Percentiles rank a stretch among this genome's conserved stretches.
phyloP scores from a whole-genome alignment of 495 filamentous ascomycete genomes.

The Penicillium atrosanguineum region DNA sequence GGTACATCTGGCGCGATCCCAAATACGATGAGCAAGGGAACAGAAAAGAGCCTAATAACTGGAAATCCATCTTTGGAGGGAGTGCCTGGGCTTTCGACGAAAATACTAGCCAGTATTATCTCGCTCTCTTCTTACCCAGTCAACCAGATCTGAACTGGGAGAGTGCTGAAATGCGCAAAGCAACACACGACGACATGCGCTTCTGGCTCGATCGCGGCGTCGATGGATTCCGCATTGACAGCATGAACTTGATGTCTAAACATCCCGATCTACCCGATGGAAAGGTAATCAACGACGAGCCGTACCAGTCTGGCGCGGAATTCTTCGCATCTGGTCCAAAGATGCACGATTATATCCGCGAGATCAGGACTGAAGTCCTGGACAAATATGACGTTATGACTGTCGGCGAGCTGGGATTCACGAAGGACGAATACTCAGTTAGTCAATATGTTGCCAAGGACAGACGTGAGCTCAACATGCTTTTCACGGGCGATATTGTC shows the following conservation, averaged over 20 bases:
- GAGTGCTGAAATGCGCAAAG: slow-evolving; percentile 36
- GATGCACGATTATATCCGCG: slow-evolving; percentile 48
- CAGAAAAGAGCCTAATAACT: slow-evolving; percentile 57
- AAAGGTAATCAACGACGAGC: slow-evolving; percentile 15
- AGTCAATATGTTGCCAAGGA: slow-evolving; percentile 44
- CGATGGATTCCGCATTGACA: slow-evolving; percentile 49
- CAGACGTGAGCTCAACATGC: slow-evolving; percentile 43
- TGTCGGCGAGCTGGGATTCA: slow-evolving; percentile 62
- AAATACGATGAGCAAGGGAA: slow-evolving; percentile 46
- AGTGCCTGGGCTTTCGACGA: slow-evolving; percentile 44
- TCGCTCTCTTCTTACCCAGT: slow-evolving; percentile 40
- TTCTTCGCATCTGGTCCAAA: slow-evolving; percentile 49
- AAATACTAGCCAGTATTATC: slow-evolving; percentile 40
- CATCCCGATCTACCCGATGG: slow-evolving; percentile 34
- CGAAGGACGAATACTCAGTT: slow-evolving; percentile 37
- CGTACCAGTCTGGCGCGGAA: slow-evolving; percentile 39
- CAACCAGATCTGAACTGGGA: slow-evolving; percentile 50
- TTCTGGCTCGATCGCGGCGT: slow-evolving; percentile 48
- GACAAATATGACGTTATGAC: slow-evolving; percentile 57
- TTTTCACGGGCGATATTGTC: slow-evolving; percentile 44
- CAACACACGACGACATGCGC: slow-evolving; percentile 38
- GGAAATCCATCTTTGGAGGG: slow-evolving; percentile 45
- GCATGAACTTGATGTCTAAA: slow-evolving; percentile 42
- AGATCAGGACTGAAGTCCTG: slow-evolving; percentile 47
- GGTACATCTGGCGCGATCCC: slow-evolving; percentile 60